phyloP scores from a whole-genome alignment of 805 yeast species.

The Candida endomychidarum region DNA sequence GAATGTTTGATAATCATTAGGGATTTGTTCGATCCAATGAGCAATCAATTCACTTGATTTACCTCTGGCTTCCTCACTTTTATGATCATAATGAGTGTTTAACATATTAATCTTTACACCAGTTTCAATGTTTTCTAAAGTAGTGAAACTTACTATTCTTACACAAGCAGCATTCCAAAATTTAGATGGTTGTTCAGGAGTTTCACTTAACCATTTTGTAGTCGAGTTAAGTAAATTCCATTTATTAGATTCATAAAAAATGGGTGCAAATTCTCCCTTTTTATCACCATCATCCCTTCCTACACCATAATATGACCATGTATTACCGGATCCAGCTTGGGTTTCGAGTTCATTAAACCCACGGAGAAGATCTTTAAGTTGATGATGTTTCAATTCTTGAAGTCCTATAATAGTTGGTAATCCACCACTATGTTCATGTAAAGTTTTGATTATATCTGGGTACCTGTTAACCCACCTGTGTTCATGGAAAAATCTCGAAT shows the following conservation, averaged over 20 bases:
- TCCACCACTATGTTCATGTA: constrained; percentile 1
- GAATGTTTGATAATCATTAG: constrained; percentile 36
- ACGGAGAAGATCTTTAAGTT: constrained; percentile 31
- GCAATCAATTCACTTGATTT: constrained; percentile 46
- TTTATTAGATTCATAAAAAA: constrained; percentile 37
- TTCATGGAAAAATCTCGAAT: constrained; percentile 33
- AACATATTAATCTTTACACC: constrained; percentile 29
- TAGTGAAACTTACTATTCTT: constrained; percentile 41
- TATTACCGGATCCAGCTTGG: constrained; percentile 12
- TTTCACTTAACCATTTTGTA: constrained; percentile 53
- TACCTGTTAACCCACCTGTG: constrained; percentile 45
- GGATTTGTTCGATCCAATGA: constrained; percentile 35
- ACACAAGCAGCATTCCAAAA: constrained; percentile 40
- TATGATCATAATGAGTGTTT: constrained; percentile 54
- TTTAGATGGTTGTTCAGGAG: constrained; percentile 53
- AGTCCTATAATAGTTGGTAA: constrained; percentile 38
- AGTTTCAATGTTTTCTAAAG: constrained; percentile 20
- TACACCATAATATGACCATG: constrained; percentile 44
- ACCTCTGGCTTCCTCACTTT: constrained; percentile 44
- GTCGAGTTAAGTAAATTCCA: constrained; percentile 41
- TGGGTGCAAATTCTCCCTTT: constrained; percentile 53
- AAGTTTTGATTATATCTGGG: constrained; percentile 26
- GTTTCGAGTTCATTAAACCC: constrained; percentile 35
- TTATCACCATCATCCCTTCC: constrained; percentile 54
- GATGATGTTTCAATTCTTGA: constrained; percentile 42